These are phyloP conservation scores for Quercus alba DNA, from an alignment of 306 rosid genomes.

Conservation along the genomic window DNA sequence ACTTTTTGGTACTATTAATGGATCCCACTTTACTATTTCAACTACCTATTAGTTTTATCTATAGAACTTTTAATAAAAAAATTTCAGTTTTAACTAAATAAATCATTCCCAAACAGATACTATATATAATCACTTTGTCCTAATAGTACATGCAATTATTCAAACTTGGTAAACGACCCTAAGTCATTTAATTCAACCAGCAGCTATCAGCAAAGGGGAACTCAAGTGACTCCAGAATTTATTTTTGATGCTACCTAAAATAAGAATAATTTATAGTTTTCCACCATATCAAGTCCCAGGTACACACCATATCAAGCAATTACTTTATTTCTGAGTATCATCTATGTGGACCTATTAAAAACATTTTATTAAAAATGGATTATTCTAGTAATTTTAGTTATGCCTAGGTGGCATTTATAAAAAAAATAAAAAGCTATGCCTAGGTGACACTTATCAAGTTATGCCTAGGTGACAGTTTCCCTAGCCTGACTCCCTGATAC, in stretches of 20 bases:
- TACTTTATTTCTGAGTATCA: not conserved
- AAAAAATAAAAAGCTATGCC: no score
- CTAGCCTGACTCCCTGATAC: not conserved
- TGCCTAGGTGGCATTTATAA: no score
- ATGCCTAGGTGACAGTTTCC: not conserved
- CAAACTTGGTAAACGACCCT: not conserved
- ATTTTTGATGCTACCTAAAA: not conserved
- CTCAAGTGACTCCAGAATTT: not conserved
- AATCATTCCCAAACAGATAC: no score
- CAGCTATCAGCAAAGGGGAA: not conserved
- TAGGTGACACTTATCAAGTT: no score
- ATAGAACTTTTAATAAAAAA: no score
- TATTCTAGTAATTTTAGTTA: no score
- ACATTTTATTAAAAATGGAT: not conserved
- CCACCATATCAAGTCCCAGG: not conserved
- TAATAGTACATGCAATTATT: not conserved
- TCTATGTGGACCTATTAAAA: no score
- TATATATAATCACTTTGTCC: not conserved
- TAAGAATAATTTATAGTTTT: not conserved
- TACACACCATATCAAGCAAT: not conserved
- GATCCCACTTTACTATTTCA: no score
- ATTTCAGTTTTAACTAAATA: no score
- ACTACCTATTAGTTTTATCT: no score
- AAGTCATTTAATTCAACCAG: not conserved
- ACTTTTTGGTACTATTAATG: no score